Percentiles rank a stretch among this genome's conserved stretches.
Conservation (phyloP, 2,329 filamentous ascomycete genomes). For the Fulvia fulva region DNA sequence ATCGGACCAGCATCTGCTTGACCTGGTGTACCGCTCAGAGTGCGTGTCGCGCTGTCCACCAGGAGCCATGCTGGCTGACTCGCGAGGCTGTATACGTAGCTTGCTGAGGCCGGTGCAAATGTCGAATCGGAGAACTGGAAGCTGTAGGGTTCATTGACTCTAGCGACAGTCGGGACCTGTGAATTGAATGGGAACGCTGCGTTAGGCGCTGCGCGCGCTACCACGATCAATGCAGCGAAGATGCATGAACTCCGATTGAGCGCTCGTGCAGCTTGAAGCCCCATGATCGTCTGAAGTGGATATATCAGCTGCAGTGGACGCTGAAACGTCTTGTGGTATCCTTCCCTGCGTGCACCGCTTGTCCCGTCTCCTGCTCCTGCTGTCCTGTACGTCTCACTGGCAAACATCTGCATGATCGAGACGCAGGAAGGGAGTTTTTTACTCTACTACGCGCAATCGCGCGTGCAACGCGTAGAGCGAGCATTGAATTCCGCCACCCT, state of each 20-base stretch:
- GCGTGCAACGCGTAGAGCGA: slow-evolving; percentile 24
- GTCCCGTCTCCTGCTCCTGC: background rate
- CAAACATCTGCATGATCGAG: slow-evolving; percentile 10
- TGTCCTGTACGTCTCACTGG: slow-evolving; percentile 1
- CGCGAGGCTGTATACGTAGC: slow-evolving; percentile 63
- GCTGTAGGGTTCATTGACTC: slow-evolving; percentile 62
- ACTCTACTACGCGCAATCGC: slow-evolving; percentile 15
- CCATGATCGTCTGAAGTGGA: slow-evolving; percentile 5
- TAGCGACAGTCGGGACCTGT: slow-evolving; percentile 75
- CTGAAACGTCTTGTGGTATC: background rate
- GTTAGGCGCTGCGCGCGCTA: slow-evolving; percentile 31
- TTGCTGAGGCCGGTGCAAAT: slow-evolving; percentile 57
- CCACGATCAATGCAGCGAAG: slow-evolving; percentile 14
- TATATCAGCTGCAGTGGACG: background rate
- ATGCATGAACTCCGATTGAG: slow-evolving; percentile 16
- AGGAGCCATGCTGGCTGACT: slow-evolving; percentile 70
- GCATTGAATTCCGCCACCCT: slow-evolving; percentile 17
- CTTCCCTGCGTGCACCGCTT: slow-evolving; percentile 5
- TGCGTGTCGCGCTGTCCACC: slow-evolving; percentile 61
- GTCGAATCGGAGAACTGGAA: slow-evolving; percentile 71
- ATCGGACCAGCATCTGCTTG: slow-evolving; percentile 55
- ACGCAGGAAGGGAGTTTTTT: slow-evolving; percentile 8
- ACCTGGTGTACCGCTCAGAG: slow-evolving; percentile 67
- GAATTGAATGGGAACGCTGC: slow-evolving; percentile 72
- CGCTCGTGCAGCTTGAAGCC: slow-evolving; percentile 7